phyloP scores from a whole-genome alignment of 208 protist species.

The Leishmania amazonensis region DNA sequence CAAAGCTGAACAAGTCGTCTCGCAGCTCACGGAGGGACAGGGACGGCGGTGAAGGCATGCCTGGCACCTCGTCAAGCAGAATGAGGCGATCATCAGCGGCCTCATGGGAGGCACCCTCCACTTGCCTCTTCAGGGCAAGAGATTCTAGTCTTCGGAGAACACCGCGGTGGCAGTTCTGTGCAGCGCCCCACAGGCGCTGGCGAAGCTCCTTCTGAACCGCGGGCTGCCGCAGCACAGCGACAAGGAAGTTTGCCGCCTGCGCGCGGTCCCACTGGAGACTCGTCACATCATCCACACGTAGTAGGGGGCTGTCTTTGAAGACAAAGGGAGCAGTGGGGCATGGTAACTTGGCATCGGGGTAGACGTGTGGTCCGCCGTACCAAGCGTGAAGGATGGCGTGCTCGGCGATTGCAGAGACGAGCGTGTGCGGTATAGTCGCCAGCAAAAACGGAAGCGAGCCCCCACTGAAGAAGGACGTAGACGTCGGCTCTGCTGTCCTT shows the following conservation, averaged over 20 bases:
- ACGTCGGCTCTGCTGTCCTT: background rate
- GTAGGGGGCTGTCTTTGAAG: background rate
- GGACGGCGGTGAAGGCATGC: background rate
- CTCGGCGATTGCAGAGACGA: conserved; percentile 7
- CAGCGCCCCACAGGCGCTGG: conserved; percentile 13
- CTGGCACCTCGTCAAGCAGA: background rate
- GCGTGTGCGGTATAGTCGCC: background rate
- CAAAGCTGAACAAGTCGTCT: conserved; percentile 8
- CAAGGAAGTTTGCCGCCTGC: conserved; percentile 16
- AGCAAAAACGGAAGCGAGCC: background rate
- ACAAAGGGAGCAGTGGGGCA: background rate
- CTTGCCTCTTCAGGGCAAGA: background rate
- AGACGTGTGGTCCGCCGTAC: conserved; percentile 12
- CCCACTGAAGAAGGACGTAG: background rate
- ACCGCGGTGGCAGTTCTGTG: conserved; percentile 22
- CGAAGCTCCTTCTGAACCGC: conserved; percentile 14
- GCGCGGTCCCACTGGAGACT: conserved; percentile 20
- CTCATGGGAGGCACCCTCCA: background rate
- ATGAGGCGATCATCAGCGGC: background rate
- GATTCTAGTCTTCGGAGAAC: conserved; percentile 4
- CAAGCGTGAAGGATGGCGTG: conserved; percentile 19
- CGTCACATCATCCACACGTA: conserved; percentile 9
- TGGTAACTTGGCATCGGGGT: background rate
- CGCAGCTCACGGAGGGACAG: background rate
- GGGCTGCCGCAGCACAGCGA: conserved; percentile 5